Evolutionary conservation across 768 basidiomycete species (phyloP), one percentile per base, ranked within the genome.

Genomic region (Serendipita sp.): DNA sequence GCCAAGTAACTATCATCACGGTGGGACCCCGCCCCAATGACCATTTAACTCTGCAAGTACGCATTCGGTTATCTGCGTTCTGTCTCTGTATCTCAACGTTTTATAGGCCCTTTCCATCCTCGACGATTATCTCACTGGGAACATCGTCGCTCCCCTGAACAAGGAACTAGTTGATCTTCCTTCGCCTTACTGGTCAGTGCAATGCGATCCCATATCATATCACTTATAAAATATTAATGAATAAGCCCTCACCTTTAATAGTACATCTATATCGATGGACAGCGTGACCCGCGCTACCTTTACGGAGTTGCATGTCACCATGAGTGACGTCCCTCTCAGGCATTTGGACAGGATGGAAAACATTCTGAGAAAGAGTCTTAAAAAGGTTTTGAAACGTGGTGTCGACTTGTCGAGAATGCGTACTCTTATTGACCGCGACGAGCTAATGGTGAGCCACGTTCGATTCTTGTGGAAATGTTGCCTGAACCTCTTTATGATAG

Each of bases 81-180:
- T 34, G n/a, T 60, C 28, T 11, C 37, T 60, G 1, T 60, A 69
- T 54, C 44, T 65, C 63, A 11, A 48, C 63, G 7, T 5, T 24
- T 68, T 56, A 34, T 66, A 89, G 83, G 95, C 94, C 13, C 71
- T 97, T 65, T 91, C 94, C 65, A 77, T 96, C 60, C 76, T 99
- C 28, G 81, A 83, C n/a, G 82, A 81, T 28, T 99, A 99, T 71
- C 77, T 99, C 30, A 92, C 92, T 41, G 89, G 89, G 13, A 89
- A 88, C 41, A 76, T 88, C 2, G 85, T 83, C 24, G 88, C 89
- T 13, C 89, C 89, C 54, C 74, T 92, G 66, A 90, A 87, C 70
- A 96, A 94, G 74, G 89, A 93, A 73, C 96, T 88, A 67, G 80
- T 98, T 45, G 96, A 99, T 74, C 88, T 86, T 63, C 85, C 92